A percentile compares a stretch with the other conserved stretches of the same genome.
phyloP scores from a whole-genome alignment of 352 stramenopile genomes.

The Pythium utonaiense region DNA sequence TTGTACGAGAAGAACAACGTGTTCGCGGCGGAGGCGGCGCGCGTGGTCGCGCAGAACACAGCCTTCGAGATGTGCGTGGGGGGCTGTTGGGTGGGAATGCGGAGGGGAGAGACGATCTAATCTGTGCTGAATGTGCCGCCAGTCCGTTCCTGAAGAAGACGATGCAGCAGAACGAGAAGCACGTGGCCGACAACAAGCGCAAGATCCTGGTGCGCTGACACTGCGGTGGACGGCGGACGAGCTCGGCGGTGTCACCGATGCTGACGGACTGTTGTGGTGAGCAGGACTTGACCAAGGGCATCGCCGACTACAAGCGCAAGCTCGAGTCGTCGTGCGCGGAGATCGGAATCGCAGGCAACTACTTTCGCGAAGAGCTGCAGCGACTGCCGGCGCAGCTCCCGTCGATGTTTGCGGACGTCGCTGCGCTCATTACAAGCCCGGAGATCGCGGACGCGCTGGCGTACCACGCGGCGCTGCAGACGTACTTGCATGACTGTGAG shows the following conservation, averaged over 20 bases:
- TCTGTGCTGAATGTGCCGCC: no score
- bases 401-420: constrained; percentile 45
- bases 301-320: constrained; percentile 71
- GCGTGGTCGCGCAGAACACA: constrained; percentile 71
- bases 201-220: constrained; percentile 61
- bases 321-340: constrained; percentile 48
- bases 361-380: constrained; percentile 65
- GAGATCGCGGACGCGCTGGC: constrained; percentile 39
- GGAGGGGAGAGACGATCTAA: not conserved
- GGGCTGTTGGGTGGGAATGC: no score
- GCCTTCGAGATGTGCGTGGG: constrained; percentile 69
- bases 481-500: constrained; percentile 59
- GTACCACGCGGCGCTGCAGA: constrained; percentile 68
- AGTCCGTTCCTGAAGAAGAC: constrained; percentile 76
- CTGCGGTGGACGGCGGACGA: no score
- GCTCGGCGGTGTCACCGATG: no score
- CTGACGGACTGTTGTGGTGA: not conserved
- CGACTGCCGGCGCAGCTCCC: constrained; percentile 54
- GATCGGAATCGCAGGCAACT: constrained; percentile 59
- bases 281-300: constrained; percentile 66
- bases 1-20: constrained; percentile 82
- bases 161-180: constrained; percentile 80
- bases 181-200: constrained; percentile 73
- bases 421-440: constrained; percentile 35
- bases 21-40: constrained; percentile 66